phyloP scores from a whole-genome alignment of 1,284 basidiomycete genomes.

The Anthracocystis setariae region DNA sequence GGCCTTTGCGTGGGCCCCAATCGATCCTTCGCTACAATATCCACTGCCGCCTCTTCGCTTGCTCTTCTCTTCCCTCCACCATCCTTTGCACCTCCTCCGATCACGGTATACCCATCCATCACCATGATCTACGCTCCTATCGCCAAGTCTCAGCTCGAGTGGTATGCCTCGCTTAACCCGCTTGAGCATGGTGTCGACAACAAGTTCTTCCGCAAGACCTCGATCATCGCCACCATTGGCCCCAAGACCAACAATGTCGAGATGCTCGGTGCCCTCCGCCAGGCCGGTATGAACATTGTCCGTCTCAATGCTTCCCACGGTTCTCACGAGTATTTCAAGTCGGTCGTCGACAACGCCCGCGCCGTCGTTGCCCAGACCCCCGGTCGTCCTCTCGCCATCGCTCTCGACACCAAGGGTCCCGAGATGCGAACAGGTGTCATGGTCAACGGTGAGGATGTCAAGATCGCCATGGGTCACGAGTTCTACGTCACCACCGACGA shows the following conservation, averaged over 20 bases:
- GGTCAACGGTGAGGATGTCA: slow-evolving; percentile 83
- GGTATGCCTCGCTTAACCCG: slow-evolving; percentile 67
- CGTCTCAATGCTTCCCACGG: slow-evolving; percentile 67
- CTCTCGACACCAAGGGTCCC: slow-evolving; percentile 98
- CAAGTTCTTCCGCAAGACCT: slow-evolving; percentile 67
- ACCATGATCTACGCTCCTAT: slow-evolving; percentile 59
- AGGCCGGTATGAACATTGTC: slow-evolving; percentile 67
- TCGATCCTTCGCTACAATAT: slow-evolving; percentile 1
- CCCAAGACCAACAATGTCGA: slow-evolving; percentile 66
- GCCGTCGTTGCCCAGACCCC: slow-evolving; percentile 57
- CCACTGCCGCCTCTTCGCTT: slow-evolving; percentile 2
- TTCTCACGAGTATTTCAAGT: slow-evolving; percentile 65
- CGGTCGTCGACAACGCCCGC: slow-evolving; percentile 65
- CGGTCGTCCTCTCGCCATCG: slow-evolving; percentile 94
- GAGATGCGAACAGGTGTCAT: slow-evolving; percentile 98
- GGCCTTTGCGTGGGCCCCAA: not conserved
- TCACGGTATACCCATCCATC: slow-evolving; percentile 13
- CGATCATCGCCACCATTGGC: slow-evolving; percentile 67
- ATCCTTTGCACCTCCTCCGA: slow-evolving; percentile 3
- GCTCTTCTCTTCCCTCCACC: slow-evolving; percentile 6
- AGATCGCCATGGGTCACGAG: slow-evolving; percentile 90
- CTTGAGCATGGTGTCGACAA: slow-evolving; percentile 65
- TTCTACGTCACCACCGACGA: slow-evolving; percentile 89
- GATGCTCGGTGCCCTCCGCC: slow-evolving; percentile 63
- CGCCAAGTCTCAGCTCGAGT: slow-evolving; percentile 65